These are phyloP conservation scores for Tirmania nivea DNA, from an alignment of 495 filamentous ascomycete species.

Conservation along the genomic window DNA sequence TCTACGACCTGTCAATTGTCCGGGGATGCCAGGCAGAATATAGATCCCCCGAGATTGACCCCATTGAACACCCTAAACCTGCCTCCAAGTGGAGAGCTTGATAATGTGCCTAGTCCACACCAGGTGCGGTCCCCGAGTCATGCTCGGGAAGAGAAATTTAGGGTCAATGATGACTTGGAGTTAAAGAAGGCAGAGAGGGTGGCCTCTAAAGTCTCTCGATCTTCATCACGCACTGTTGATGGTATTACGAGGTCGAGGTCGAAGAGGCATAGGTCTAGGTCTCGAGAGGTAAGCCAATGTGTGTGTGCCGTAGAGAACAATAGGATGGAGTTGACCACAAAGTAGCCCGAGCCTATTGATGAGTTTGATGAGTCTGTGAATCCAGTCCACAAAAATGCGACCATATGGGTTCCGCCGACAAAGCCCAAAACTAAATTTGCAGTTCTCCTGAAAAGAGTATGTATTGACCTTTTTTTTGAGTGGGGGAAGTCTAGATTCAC, in stretches of 20 bases:
- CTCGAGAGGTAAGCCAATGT: too few relatives aligned
- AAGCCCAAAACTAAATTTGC: constrained; percentile 40
- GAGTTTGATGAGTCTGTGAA: constrained; percentile 64
- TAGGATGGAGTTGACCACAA: constrained; percentile 3
- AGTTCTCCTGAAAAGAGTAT: constrained; percentile 34
- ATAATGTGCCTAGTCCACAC: too few relatives aligned
- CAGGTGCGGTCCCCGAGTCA: constrained; percentile 6
- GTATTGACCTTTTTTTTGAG: background rate
- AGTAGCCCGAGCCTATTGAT: constrained; percentile 42
- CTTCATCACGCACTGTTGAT: too few relatives aligned
- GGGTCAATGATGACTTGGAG: constrained; percentile 66
- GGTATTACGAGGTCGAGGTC: too few relatives aligned
- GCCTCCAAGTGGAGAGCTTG: too few relatives aligned
- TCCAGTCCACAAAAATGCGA: constrained; percentile 46
- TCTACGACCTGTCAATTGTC: too few relatives aligned
- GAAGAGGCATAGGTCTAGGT: too few relatives aligned
- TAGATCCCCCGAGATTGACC: too few relatives aligned
- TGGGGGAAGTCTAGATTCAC: constrained; percentile 19
- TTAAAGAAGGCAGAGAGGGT: constrained; percentile 63
- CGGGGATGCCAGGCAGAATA: too few relatives aligned
- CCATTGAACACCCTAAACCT: too few relatives aligned
- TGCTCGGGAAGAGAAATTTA: constrained; percentile 42
- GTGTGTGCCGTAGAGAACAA: too few relatives aligned
- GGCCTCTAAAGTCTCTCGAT: constrained; percentile 17
- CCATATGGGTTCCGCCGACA: constrained; percentile 42